phyloP scores from a whole-genome alignment of 73 alveolate genomes.

The Tetrahymena malaccensis region DNA sequence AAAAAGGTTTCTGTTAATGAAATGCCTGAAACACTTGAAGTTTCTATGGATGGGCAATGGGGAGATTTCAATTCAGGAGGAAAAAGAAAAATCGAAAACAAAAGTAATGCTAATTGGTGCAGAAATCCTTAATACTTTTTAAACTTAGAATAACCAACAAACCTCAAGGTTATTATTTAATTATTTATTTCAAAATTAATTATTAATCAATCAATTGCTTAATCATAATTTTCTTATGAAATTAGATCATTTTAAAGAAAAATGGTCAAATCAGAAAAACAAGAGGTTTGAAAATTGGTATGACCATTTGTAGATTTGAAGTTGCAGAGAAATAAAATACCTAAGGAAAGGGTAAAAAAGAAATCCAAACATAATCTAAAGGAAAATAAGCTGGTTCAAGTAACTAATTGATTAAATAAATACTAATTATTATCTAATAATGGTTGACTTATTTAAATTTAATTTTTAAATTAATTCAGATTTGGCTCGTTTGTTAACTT shows the following conservation, averaged over 20 bases:
- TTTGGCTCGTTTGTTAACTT: slow-evolving; percentile 19
- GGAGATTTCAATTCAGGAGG: slow-evolving; percentile 79
- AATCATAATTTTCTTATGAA: too few relatives aligned
- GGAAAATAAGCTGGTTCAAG: not conserved
- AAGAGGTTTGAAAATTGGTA: slow-evolving; percentile 46
- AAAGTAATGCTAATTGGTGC: slow-evolving; percentile 76
- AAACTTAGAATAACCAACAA: slow-evolving; percentile 66
- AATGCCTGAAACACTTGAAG: slow-evolving; percentile 71
- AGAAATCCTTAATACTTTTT: slow-evolving; percentile 79
- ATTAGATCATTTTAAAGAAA: slow-evolving; percentile 56
- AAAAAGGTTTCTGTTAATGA: slow-evolving; percentile 39
- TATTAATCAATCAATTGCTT: too few relatives aligned
- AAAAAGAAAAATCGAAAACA: slow-evolving; percentile 54
- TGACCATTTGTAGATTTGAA: slow-evolving; percentile 52
- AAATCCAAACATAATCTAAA: not conserved
- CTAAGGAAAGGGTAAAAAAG: slow-evolving; percentile 40
- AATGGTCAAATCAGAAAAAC: slow-evolving; percentile 50
- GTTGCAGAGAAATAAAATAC: slow-evolving; percentile 13
- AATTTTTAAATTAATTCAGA: not conserved
- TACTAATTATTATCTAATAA: not conserved
- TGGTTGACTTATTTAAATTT: not conserved
- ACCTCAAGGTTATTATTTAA: slow-evolving; percentile 30
- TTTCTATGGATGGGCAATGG: slow-evolving; percentile 67
- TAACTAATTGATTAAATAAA: not conserved
- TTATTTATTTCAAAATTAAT: too few relatives aligned